These are phyloP conservation scores for Colletotrichum musicola DNA, from an alignment of 2,329 filamentous ascomycete species.

Conservation along the genomic window DNA sequence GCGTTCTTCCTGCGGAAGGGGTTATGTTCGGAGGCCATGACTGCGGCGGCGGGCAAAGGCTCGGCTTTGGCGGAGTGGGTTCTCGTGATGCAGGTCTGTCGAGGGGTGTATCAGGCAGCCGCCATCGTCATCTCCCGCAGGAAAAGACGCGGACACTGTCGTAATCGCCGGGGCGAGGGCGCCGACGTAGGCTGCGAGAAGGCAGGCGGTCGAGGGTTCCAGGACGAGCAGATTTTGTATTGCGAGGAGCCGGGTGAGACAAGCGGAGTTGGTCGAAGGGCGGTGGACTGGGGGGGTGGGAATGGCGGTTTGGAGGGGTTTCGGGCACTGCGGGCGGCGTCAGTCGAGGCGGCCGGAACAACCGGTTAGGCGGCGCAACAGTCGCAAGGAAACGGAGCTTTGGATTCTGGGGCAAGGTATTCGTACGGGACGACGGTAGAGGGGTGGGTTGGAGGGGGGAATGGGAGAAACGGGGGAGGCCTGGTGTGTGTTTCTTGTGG, in stretches of 20 bases:
- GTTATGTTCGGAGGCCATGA: constrained; percentile 54
- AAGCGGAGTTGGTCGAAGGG: constrained; percentile 1
- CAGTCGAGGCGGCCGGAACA: constrained; percentile 32
- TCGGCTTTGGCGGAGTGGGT: constrained; percentile 11
- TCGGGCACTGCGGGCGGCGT: constrained; percentile 33
- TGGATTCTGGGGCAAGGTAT: constrained; percentile 5
- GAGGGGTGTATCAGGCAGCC: constrained; percentile 31
- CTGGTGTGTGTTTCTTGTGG: not conserved
- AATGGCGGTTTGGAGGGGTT: constrained; percentile 20
- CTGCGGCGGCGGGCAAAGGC: constrained; percentile 15
- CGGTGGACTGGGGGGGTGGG: not conserved
- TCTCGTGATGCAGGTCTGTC: constrained; percentile 19
- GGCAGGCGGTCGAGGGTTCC: not conserved
- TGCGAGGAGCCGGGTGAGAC: not conserved
- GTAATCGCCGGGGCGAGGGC: constrained; percentile 6
- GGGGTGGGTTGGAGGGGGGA: not conserved
- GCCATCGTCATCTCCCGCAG: constrained; percentile 31
- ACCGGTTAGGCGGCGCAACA: constrained; percentile 26
- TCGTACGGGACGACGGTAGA: not conserved
- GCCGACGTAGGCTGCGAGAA: constrained; percentile 2
- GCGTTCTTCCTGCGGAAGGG: constrained; percentile 63
- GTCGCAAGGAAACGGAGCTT: constrained; percentile 13
- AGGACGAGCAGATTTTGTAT: not conserved
- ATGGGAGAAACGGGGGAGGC: constrained; percentile 17
- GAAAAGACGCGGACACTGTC: constrained; percentile 16